Evolutionary conservation across 2,329 filamentous ascomycete species (phyloP), one percentile per base, ranked within the genome.

Genomic region (Neonectria neomacrospora): DNA sequence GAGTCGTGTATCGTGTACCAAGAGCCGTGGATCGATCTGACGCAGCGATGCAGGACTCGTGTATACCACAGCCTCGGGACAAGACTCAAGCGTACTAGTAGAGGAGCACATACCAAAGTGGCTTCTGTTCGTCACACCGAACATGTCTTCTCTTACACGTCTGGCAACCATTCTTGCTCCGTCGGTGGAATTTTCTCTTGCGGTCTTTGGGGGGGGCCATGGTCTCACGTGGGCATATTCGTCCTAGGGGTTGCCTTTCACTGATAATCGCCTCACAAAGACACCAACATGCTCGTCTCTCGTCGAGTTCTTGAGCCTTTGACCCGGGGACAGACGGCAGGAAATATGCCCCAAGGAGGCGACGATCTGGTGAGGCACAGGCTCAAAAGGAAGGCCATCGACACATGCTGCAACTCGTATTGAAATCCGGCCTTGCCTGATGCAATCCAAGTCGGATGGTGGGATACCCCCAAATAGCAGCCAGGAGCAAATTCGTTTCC

Each of bases 51-150:
- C 66, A 73, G 58, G 58, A 62, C 61, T 71, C 69, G 62, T 74
- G 54, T 69, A 67, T 66, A 62, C 62, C 69, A 59, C 50, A 65
- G 69, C 67, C 68, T 69, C 68, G 67, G 52, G 53, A 41, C 37
- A 41, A 37, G 37, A 20, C 37, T 50, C 64, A 62, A 67, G 64
- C 62, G 61, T 60, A 55, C 47, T 39, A 59, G 51, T 18, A 41
- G 7, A 52, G 44, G 44, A 57, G 61, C 55, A 77, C 80, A 69
- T 79, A 82, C 80, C 80, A 83, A 44, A 82, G 73, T 42, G 81
- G 81, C 66, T 76, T 80, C 63, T 76, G 76, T 67, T 83, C 81
- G 62, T 83, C 80, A 71, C 81, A 83, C 55, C 81, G 78, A 54
- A 83, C 81, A 66, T 82, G 81, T 66, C 81, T 78, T 57, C 71